Conservation (phyloP, 805 yeast species). For the Cyberlindnera euphorbiae region DNA sequence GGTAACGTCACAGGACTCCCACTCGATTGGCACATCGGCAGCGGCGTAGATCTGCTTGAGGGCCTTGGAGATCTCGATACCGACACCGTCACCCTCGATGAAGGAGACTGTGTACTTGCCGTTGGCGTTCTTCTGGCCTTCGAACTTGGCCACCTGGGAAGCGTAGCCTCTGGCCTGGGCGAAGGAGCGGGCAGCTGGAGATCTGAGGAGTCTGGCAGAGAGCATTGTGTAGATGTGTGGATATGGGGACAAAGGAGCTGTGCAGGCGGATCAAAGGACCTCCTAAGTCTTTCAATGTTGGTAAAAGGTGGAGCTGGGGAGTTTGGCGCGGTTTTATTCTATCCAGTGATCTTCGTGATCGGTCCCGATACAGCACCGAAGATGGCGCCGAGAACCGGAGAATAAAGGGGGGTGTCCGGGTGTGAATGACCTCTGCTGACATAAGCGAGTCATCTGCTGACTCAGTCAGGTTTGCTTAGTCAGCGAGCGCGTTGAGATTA, state of each 20-base stretch:
- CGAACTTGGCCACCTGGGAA: slow-evolving; percentile 56
- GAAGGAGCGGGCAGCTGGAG: slow-evolving; percentile 12
- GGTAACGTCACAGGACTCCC: slow-evolving; percentile 96
- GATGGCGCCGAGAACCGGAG: slow-evolving; percentile 9
- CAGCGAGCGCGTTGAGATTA: no score
- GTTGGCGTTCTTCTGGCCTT: slow-evolving; percentile 58
- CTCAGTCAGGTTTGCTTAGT: no score
- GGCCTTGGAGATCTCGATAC: slow-evolving; percentile 90
- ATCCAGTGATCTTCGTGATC: not conserved
- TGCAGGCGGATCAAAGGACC: slow-evolving; percentile 2
- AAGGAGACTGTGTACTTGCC: slow-evolving; percentile 92
- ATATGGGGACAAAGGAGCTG: not conserved
- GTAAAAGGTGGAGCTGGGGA: not conserved
- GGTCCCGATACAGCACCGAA: slow-evolving; percentile 4
- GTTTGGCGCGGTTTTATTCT: slow-evolving; percentile 7
- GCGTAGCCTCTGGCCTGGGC: slow-evolving; percentile 29
- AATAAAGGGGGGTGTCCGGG: slow-evolving; percentile 4
- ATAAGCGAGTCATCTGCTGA: not conserved
- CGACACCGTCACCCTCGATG: slow-evolving; percentile 99
- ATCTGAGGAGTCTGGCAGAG: slow-evolving; percentile 15
- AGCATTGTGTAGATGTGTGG: slow-evolving; percentile 11
- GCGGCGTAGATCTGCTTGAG: slow-evolving; percentile 91
- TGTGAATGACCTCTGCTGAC: slow-evolving; percentile 3
- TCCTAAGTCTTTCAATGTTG: not conserved
- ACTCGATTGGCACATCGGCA: slow-evolving; percentile 91